Evolutionary conservation across 192 early-diverging fungal species (phyloP), one percentile per base, ranked within the genome.

Genomic region (Backusella sp.): DNA sequence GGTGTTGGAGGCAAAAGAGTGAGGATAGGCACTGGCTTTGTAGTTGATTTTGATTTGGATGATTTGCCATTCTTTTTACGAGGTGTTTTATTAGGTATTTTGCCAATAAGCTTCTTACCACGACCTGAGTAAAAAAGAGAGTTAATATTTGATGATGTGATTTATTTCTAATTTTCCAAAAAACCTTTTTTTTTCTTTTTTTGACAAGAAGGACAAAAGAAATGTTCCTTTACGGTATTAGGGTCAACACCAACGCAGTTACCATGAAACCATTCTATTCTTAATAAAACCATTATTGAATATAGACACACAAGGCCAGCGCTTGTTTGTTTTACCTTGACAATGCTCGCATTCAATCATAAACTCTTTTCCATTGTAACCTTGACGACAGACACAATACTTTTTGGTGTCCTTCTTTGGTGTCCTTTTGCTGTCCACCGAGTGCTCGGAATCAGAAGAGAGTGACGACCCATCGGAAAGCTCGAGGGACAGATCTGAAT

Each of bases 231-330:
- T 17, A 73, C 56, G 32, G 65, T 77, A 69, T 86, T 83, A 0
- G 84, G 84, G 35, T 68, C 78, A 36, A 87, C 77, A 9, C 83
- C 85, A 62, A 88, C 83, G 41, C 87, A 88, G 8, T 76, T 79
- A 23, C 87, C 87, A 80, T 88, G 87, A 72, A 88, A 88, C 87
- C 87, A 88, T 79, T 88, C 87, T 88, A 80, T 59, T 68, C 9
- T 35, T 41, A 37, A 23, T 42, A 32, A 36, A 34, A 35, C 6
- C 15, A 17, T 41, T 19, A 30, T 11, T 35, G 30, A 17, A 21
- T 30, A 39, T 23, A 59, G 37, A 70, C 11, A 37, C n/a, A 68
- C 4, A 32, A 32, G 32, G 32, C 2, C 32, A 44, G 12, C 6
- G 36, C 4, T 34, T 28, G 1, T 42, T n/a, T 3, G 0, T 30